Percentiles rank a stretch among this genome's conserved stretches.
Conservation (phyloP, 805 yeast species). For the Wickerhamiella musiphila region DNA sequence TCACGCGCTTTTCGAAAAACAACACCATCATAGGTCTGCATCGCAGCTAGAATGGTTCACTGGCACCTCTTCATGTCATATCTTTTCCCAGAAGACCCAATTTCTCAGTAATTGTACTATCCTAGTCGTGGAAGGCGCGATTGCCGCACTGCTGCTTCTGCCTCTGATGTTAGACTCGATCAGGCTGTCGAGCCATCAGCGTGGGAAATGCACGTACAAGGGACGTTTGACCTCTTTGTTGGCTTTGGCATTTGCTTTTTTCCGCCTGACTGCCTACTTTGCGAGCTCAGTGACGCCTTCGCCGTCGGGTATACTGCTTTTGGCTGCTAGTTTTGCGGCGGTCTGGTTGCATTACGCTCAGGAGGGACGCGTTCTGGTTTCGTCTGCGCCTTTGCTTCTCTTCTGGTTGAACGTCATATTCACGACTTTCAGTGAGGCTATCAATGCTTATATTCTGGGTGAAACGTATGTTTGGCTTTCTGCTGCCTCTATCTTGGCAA, state of each 20-base stretch:
- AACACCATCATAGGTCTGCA: too few species aligned
- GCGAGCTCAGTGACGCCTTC: slow-evolving; percentile 3
- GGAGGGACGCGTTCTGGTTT: slow-evolving; percentile 16
- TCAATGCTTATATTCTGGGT: slow-evolving; percentile 8
- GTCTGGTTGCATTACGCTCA: slow-evolving; percentile 11
- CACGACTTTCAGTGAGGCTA: slow-evolving; percentile 7
- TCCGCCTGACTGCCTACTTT: slow-evolving; percentile 6
- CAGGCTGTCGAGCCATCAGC: slow-evolving; percentile 8
- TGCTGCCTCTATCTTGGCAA: slow-evolving; percentile 3
- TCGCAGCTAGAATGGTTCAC: too few species aligned
- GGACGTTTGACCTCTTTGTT: slow-evolving; percentile 11
- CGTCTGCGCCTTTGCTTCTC: slow-evolving; percentile 11
- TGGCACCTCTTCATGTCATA: too few species aligned
- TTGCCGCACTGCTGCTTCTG: slow-evolving; percentile 4
- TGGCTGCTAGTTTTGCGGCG: slow-evolving; percentile 4
- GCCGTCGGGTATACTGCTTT: slow-evolving; percentile 5
- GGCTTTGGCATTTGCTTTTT: slow-evolving; percentile 8
- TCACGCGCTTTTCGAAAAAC: too few species aligned
- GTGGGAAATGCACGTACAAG: slow-evolving; percentile 6
- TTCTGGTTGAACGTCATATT: slow-evolving; percentile 12
- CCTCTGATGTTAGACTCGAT: slow-evolving; percentile 7
- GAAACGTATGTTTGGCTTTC: slow-evolving; percentile 3
- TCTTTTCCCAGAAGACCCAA: slow-evolving; percentile 12
- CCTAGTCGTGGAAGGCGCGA: slow-evolving; percentile 7
- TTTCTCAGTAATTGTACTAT: slow-evolving; percentile 13